A percentile compares a stretch with the other conserved stretches of the same genome.
Evolutionary conservation across 2,329 filamentous ascomycete genomes (phyloP).

Genomic region (Aquanectria penicillioides): DNA sequence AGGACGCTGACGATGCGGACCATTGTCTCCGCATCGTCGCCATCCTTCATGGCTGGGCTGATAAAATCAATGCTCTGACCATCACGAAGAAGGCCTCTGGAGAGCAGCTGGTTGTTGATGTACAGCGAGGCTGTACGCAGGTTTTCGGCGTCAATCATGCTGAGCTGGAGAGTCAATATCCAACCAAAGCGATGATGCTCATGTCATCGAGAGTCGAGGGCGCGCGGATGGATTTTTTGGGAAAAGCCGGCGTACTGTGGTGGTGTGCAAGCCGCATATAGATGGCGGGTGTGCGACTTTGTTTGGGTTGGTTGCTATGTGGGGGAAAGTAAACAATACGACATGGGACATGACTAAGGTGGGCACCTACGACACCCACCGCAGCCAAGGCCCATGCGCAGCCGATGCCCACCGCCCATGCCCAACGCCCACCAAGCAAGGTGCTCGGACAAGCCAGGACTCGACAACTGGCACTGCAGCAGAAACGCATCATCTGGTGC

Average conservation of each 20-base stretch:
- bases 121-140: slow-evolving; percentile 75
- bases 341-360: slow-evolving; percentile 37
- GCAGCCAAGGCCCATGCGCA: neutral
- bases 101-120: slow-evolving; percentile 77
- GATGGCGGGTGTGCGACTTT: slow-evolving; percentile 33
- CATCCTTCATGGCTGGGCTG: slow-evolving; percentile 70
- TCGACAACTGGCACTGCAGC: slow-evolving; percentile 41
- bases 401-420: slow-evolving; percentile 1
- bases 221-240: slow-evolving; percentile 22
- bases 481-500: slow-evolving; percentile 21
- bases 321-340: slow-evolving; percentile 53
- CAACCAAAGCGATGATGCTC: slow-evolving; percentile 28
- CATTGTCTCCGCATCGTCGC: slow-evolving; percentile 72
- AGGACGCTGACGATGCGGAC: slow-evolving; percentile 90
- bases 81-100: slow-evolving; percentile 72
- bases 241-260: slow-evolving; percentile 10
- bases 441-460: slow-evolving; percentile 32
- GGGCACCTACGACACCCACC: neutral
- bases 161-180: slow-evolving; percentile 28
- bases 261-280: slow-evolving; percentile 28
- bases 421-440: slow-evolving; percentile 1
- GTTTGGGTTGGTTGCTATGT: slow-evolving; percentile 49
- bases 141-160: slow-evolving; percentile 69
- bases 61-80: slow-evolving; percentile 86
- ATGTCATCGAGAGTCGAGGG: slow-evolving; percentile 29